Conservation (phyloP, 768 basidiomycete species). For the Candolleomyces efflorescens region DNA sequence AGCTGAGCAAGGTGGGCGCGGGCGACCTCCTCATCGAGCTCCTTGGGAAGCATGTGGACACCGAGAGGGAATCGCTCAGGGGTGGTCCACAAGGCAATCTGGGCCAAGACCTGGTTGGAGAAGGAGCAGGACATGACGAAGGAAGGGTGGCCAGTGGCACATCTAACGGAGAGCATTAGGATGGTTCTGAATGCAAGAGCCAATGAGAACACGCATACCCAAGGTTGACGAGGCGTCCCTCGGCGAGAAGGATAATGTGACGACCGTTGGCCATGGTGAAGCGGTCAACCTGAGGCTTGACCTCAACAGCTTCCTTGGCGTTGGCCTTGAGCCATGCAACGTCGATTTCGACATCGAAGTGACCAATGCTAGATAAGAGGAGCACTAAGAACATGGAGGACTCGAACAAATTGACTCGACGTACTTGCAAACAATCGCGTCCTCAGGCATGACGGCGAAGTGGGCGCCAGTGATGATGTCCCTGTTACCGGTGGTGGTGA, state of each 20-base stretch:
- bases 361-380: slow-evolving; percentile 58
- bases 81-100: slow-evolving; percentile 97
- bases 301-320: slow-evolving; percentile 76
- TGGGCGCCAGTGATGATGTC: slow-evolving; percentile 94
- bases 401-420: background rate
- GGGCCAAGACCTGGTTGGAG: slow-evolving; percentile 96
- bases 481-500: slow-evolving; percentile 97
- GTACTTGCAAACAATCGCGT: slow-evolving; percentile 97
- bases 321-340: slow-evolving; percentile 98
- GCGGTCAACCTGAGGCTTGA: slow-evolving; percentile 99
- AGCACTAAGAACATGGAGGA: background rate
- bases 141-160: slow-evolving; percentile 97
- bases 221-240: slow-evolving; percentile 98
- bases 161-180: slow-evolving; percentile 37
- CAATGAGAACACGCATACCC: slow-evolving; percentile 51
- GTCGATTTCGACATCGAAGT: slow-evolving; percentile 90
- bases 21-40: slow-evolving; percentile 98
- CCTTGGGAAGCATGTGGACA: slow-evolving; percentile 98
- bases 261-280: slow-evolving; percentile 90
- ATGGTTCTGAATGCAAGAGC: slow-evolving; percentile 9
- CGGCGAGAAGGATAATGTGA: slow-evolving; percentile 95
- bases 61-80: slow-evolving; percentile 91
- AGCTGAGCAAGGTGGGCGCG: slow-evolving; percentile 90
- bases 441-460: slow-evolving; percentile 93
- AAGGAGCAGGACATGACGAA: slow-evolving; percentile 99